Percentiles rank a stretch among this genome's conserved stretches.
phyloP scores from a whole-genome alignment of 176 grass and related monocot species.

The Oryza punctata region DNA sequence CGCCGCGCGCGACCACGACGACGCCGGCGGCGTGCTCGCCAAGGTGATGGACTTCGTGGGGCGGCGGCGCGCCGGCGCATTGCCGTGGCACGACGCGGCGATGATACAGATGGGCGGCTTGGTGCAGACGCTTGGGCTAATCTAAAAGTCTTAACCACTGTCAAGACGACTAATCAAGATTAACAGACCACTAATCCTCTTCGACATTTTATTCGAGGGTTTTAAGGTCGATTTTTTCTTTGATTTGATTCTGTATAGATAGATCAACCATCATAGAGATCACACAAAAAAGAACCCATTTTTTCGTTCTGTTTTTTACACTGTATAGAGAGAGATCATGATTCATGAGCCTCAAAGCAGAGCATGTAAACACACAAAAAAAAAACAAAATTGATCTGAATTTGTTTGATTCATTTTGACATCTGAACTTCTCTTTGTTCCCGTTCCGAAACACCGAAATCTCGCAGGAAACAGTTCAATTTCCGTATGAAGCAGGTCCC shows the following conservation, averaged over 20 bases:
- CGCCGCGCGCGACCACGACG: neutral
- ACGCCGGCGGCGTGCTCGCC: constrained; percentile 29
- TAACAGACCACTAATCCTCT: constrained; percentile 34
- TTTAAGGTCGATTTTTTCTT: neutral
- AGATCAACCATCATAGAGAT: constrained; percentile 13
- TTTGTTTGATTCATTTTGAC: neutral
- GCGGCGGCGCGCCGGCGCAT: constrained; percentile 14
- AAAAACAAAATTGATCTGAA: neutral
- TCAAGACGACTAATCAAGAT: neutral
- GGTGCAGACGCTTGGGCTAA: constrained; percentile 70
- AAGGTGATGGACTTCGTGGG: constrained; percentile 49
- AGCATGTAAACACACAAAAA: neutral
- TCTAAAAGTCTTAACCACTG: constrained; percentile 19
- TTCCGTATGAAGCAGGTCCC: neutral
- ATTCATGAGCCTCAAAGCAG: neutral
- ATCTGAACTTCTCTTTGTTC: neutral
- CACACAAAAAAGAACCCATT: neutral
- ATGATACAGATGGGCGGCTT: constrained; percentile 64
- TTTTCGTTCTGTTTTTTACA: neutral
- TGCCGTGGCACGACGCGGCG: constrained; percentile 69
- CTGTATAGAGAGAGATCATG: neutral
- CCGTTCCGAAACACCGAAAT: neutral
- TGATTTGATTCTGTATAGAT: constrained; percentile 30
- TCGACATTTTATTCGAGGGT: constrained; percentile 3
- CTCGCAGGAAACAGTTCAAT: neutral